Base-by-base conservation (phyloP, 179 eudicot genomes). In the Heliamphora pulchella region DNA sequence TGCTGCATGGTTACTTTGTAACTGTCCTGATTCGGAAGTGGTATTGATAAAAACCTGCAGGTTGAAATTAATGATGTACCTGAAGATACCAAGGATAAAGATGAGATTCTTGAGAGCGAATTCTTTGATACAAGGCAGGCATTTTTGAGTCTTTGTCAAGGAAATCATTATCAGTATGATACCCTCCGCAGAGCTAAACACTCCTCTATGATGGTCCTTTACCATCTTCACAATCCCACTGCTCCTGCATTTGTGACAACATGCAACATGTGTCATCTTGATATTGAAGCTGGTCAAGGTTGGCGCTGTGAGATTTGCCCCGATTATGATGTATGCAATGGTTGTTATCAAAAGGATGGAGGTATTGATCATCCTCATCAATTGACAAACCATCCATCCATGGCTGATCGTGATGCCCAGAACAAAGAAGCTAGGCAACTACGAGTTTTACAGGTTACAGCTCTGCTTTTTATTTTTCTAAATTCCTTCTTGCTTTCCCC, bases 291-390 rank as follows among this genome's bases (percentile, higher is more conserved):
- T 53, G 98, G 99, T 74, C 98, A 96, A 92, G 98, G 99, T 57
- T 96, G 99, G 99, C 96, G 96, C 17, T 96, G 99, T 84, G 99
- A 94, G 85, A 90, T 89, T 71, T 96, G 99, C 87, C 96, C 99
- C 39, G 98, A 96, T 80, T 96, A 86, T 88, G 99, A 96, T 82
- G 91, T 96, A n/a, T 96, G 99, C 80, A 92, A 96, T 86, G 81
- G 84, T 64, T 96, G 99, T 84, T 91, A 89, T 81, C 89, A 89
- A 66, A 94, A 92, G 86, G 95, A 93, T 69, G 91, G 96, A 50
- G 96, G 96, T 48, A 82, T 79, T 70, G 90, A 87, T 81, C 99
- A 96, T 91, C 98, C 99, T 86, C 99, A 96, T 82, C 90, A 91
- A 90, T 86, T 96, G 86, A 96, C 94, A 3, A 90, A 88, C 85